A percentile compares a stretch with the other conserved stretches of the same genome.
Evolutionary conservation across 1,284 basidiomycete species (phyloP).

Genomic region (Tilletia setariae): DNA sequence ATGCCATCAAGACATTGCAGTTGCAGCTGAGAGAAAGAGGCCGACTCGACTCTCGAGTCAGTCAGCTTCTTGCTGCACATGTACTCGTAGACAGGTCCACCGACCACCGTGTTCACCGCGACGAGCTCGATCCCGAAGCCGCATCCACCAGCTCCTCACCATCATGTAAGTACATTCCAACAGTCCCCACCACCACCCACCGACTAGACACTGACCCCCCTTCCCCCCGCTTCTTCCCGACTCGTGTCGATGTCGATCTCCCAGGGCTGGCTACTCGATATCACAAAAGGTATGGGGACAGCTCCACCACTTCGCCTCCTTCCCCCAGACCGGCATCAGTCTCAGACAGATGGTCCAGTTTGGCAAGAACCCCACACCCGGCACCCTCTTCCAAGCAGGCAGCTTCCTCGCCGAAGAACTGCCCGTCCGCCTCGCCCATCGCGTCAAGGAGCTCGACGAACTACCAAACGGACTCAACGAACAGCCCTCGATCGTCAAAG

Average conservation of each 20-base stretch:
- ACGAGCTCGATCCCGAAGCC: neutral
- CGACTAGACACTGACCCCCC: no score
- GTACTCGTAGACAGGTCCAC: no score
- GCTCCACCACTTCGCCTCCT: constrained; percentile 51
- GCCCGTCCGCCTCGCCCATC: constrained; percentile 88
- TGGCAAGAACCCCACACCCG: constrained; percentile 50
- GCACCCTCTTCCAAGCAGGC: constrained; percentile 51
- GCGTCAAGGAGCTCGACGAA: constrained; percentile 92
- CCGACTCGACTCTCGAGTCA: no score
- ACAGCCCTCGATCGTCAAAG: constrained; percentile 90
- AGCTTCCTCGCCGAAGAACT: constrained; percentile 68
- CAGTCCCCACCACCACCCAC: no score
- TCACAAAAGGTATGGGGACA: constrained; percentile 47
- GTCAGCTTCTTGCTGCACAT: no score
- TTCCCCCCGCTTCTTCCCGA: no score
- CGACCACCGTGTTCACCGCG: neutral
- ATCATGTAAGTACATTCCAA: neutral
- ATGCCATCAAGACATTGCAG: no score
- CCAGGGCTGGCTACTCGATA: constrained; percentile 37
- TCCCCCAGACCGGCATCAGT: constrained; percentile 52
- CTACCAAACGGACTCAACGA: constrained; percentile 85
- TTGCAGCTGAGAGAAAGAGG: no score
- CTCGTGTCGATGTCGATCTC: neutral
- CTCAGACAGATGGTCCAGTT: constrained; percentile 54
- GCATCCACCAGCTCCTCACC: neutral